These are phyloP conservation scores for Rhynchospora pubera DNA, from an alignment of 176 grass and related monocot genomes.

Conservation along the genomic window DNA sequence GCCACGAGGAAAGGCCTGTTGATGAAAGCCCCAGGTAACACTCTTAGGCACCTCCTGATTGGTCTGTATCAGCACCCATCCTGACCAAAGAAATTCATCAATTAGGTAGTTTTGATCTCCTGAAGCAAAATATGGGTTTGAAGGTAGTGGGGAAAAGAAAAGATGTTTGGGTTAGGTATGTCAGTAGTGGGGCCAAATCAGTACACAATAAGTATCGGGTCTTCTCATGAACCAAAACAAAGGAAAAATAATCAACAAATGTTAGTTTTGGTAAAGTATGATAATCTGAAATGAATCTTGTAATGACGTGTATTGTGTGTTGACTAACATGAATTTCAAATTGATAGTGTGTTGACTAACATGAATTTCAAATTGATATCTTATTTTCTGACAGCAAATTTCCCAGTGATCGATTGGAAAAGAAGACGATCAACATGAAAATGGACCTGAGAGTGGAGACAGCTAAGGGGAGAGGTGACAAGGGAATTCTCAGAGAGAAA, in stretches of 20 bases:
- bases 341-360: not conserved
- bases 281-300: not conserved
- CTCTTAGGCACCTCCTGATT: not conserved
- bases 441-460: slow-evolving; percentile 29
- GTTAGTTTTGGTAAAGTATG: not conserved
- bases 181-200: not conserved
- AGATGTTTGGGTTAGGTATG: not conserved
- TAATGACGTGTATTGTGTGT: not conserved
- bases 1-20: slow-evolving; percentile 1
- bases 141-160: slow-evolving; percentile 1
- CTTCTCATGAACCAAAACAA: not conserved
- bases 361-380: not conserved
- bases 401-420: slow-evolving; percentile 11
- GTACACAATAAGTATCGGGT: not conserved
- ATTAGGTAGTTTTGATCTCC: not conserved
- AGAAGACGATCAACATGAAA: slow-evolving; percentile 22
- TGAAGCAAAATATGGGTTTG: slow-evolving; percentile 29
- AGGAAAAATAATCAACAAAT: not conserved
- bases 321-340: too few species aligned
- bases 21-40: slow-evolving; percentile 18
- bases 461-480: slow-evolving; percentile 26
- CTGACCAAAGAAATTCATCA: not conserved
- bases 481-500: slow-evolving; percentile 25
- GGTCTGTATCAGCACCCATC: not conserved
- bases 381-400: not conserved